These are phyloP conservation scores for Pichia sp. DNA, from an alignment of 1,139 yeast genomes.

Conservation along the genomic window DNA sequence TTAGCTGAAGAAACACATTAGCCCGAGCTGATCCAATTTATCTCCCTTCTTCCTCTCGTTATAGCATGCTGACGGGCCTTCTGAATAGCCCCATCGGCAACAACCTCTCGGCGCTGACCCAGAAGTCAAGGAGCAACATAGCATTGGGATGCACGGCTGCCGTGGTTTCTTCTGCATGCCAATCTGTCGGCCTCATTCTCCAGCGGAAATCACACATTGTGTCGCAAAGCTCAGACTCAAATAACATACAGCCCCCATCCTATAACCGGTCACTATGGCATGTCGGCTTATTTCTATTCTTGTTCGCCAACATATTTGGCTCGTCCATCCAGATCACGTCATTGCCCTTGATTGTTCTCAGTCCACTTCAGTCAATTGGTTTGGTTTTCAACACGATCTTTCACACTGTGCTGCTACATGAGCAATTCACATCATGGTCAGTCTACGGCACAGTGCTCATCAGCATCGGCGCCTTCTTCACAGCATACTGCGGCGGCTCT, in stretches of 20 bases:
- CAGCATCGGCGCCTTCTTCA: constrained; percentile 71
- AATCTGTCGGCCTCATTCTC: constrained; percentile 76
- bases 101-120: neutral
- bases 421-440: constrained; percentile 57
- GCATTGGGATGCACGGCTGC: constrained; percentile 69
- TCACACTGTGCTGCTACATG: constrained; percentile 64
- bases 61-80: neutral
- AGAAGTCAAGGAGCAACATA: constrained; percentile 29
- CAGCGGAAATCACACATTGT: constrained; percentile 75
- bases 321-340: constrained; percentile 82
- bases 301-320: constrained; percentile 73
- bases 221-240: constrained; percentile 34
- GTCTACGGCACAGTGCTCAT: constrained; percentile 65
- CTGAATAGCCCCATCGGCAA: neutral
- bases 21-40: neutral
- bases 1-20: neutral
- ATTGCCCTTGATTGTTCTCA: constrained; percentile 70
- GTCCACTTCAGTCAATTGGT: constrained; percentile 85
- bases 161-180: constrained; percentile 72
- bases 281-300: constrained; percentile 65
- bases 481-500: constrained; percentile 67
- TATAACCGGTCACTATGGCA: constrained; percentile 70
- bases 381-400: constrained; percentile 80
- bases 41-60: neutral
- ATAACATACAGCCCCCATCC: constrained; percentile 34